Percentiles rank a stretch among this genome's conserved stretches.
These are phyloP conservation scores for Parasarocladium wereldwijsianum DNA, from an alignment of 2,329 filamentous ascomycete species.

Conservation along the genomic window DNA sequence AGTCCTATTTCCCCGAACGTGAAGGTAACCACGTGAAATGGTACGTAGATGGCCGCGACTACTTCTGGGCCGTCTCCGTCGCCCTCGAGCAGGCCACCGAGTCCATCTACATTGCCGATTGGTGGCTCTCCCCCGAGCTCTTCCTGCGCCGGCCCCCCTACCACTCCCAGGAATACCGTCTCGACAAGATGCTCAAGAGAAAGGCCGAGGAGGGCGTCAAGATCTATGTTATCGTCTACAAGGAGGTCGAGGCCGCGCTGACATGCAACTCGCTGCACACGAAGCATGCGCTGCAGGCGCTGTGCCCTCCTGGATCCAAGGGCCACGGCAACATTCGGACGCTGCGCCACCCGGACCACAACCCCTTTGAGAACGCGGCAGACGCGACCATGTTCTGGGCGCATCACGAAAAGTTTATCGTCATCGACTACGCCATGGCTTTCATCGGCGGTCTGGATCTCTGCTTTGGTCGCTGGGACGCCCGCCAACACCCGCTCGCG, in stretches of 20 bases:
- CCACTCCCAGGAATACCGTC: conserved; percentile 67
- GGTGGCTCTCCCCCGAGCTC: conserved; percentile 87
- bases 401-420: conserved; percentile 94
- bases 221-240: conserved; percentile 87
- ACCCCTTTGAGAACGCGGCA: conserved; percentile 79
- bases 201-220: conserved; percentile 86
- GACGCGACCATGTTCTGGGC: conserved; percentile 98
- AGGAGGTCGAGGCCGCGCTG: conserved; percentile 66
- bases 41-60: conserved; percentile 93
- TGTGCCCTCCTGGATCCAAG: conserved; percentile 69
- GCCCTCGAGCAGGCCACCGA: conserved; percentile 85
- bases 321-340: conserved; percentile 81
- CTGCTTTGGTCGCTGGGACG: conserved; percentile 92
- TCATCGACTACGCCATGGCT: conserved; percentile 79
- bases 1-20: conserved; percentile 81
- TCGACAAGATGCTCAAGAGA: conserved; percentile 78
- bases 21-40: conserved; percentile 84
- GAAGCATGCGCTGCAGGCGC: conserved; percentile 64
- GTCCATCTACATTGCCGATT: conserved; percentile 90
- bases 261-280: conserved; percentile 91
- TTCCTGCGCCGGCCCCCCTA: conserved; percentile 77
- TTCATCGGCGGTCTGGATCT: conserved; percentile 92
- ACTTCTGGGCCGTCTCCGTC: conserved; percentile 85
- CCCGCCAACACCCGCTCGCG: conserved; percentile 67
- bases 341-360: conserved; percentile 89